These are phyloP conservation scores for Ophiobolus disseminans DNA, from an alignment of 2,329 filamentous ascomycete genomes.

Conservation along the genomic window DNA sequence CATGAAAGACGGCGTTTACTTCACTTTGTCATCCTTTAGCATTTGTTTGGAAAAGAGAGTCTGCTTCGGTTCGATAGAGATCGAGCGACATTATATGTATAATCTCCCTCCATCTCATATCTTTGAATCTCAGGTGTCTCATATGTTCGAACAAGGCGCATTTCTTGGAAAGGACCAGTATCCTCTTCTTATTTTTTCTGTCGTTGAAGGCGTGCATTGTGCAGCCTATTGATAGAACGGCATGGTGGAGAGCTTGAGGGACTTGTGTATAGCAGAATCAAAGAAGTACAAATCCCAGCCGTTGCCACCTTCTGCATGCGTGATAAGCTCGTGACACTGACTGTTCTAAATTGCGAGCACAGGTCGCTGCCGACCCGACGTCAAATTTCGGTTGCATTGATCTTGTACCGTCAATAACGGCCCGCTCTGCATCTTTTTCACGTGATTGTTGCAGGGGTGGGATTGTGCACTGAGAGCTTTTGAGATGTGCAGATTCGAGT, in stretches of 20 bases:
- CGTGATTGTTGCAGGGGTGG: no score
- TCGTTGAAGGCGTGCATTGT: conserved; percentile 5
- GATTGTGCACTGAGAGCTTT: background rate
- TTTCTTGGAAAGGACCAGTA: background rate
- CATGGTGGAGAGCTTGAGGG: conserved; percentile 1
- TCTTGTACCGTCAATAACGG: background rate
- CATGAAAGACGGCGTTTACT: conserved; percentile 34
- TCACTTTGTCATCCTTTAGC: conserved; percentile 12
- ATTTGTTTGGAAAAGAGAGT: conserved; percentile 3
- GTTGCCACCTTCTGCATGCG: background rate
- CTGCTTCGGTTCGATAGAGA: conserved; percentile 6
- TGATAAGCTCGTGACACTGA: background rate
- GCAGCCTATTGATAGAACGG: conserved; percentile 5
- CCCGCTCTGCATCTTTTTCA: background rate
- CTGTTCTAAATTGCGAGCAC: conserved; percentile 1
- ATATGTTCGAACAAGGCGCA: conserved; percentile 11
- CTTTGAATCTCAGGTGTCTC: conserved; percentile 5
- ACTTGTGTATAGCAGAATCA: conserved; percentile 8
- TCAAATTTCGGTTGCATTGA: conserved; percentile 6
- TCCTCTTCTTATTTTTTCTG: conserved; percentile 6
- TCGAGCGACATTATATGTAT: conserved; percentile 7
- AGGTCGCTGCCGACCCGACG: background rate
- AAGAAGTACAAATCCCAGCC: conserved; percentile 6
- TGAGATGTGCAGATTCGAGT: no score
- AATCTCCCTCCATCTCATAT: conserved; percentile 4